phyloP scores from a whole-genome alignment of 352 stramenopile species.

The Phytophthora hybrid region DNA sequence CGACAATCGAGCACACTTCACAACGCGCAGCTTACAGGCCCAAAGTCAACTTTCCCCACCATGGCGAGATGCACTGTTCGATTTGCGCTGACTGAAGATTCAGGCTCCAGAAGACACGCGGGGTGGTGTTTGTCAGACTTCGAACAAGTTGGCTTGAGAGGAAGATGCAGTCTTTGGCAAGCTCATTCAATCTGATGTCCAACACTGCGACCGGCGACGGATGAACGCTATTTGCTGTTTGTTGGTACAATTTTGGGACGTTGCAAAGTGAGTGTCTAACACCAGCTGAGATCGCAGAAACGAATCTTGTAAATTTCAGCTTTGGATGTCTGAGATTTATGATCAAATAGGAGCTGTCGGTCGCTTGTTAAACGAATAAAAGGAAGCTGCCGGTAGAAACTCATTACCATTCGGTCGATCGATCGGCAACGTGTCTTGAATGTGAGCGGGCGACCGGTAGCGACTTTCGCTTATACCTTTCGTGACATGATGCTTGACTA shows the following conservation, averaged over 20 bases:
- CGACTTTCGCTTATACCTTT: background rate
- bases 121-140: too few species aligned
- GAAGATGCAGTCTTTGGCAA: background rate
- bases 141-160: background rate
- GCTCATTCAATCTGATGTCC: background rate
- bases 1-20: background rate
- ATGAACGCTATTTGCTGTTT: background rate
- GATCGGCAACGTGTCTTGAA: too few species aligned
- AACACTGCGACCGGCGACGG: background rate
- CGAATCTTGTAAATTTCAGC: background rate
- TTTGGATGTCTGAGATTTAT: background rate
- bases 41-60: background rate
- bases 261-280: too few species aligned
- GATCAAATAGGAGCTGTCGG: too few species aligned
- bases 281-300: background rate
- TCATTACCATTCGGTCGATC: too few species aligned
- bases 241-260: too few species aligned
- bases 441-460: too few species aligned
- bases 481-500: background rate
- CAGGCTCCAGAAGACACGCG: background rate
- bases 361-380: too few species aligned
- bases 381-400: too few species aligned
- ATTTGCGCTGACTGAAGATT: slow-evolving; percentile 5
- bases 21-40: background rate
- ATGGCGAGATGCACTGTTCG: background rate